These are phyloP conservation scores for Aspergillus sp. DNA, from an alignment of 2,329 filamentous ascomycete species.

Conservation along the genomic window DNA sequence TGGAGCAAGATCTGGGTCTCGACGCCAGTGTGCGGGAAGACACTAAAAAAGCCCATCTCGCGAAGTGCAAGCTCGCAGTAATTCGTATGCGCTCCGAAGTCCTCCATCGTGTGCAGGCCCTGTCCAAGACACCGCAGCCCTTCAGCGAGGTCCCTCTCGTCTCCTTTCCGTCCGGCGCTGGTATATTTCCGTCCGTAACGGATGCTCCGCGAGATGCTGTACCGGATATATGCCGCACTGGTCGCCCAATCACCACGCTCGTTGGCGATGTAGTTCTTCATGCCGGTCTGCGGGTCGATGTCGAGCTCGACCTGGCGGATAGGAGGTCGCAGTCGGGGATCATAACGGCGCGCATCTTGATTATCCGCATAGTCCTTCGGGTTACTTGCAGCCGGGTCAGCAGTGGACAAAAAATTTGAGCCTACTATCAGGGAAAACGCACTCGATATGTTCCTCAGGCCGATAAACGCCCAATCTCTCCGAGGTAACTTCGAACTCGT, in stretches of 20 bases:
- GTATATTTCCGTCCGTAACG: slow-evolving; percentile 71
- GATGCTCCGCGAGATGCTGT: slow-evolving; percentile 62
- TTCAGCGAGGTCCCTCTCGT: slow-evolving; percentile 70
- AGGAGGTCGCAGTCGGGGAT: slow-evolving; percentile 70
- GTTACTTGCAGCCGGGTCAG: slow-evolving; percentile 53
- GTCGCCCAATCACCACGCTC: slow-evolving; percentile 82
- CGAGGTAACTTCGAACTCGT: slow-evolving; percentile 73
- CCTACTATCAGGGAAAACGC: slow-evolving; percentile 5
- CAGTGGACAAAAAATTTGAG: neutral
- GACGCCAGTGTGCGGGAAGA: slow-evolving; percentile 66
- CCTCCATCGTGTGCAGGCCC: slow-evolving; percentile 69
- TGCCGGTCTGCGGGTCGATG: slow-evolving; percentile 69
- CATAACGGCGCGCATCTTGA: slow-evolving; percentile 66
- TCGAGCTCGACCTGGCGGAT: slow-evolving; percentile 62
- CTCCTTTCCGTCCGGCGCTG: slow-evolving; percentile 53
- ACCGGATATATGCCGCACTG: slow-evolving; percentile 73
- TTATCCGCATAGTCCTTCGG: slow-evolving; percentile 81
- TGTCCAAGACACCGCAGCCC: slow-evolving; percentile 68
- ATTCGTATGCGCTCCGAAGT: slow-evolving; percentile 71
- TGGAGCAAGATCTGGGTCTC: slow-evolving; percentile 55
- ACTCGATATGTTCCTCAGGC: slow-evolving; percentile 54
- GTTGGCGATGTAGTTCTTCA: slow-evolving; percentile 99
- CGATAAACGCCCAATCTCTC: slow-evolving; percentile 73
- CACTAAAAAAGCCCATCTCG: slow-evolving; percentile 58
- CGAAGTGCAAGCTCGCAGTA: slow-evolving; percentile 69